A percentile compares a stretch with the other conserved stretches of the same genome.
phyloP scores from a whole-genome alignment of 345 rosid species.

The Sapria himalayana region DNA sequence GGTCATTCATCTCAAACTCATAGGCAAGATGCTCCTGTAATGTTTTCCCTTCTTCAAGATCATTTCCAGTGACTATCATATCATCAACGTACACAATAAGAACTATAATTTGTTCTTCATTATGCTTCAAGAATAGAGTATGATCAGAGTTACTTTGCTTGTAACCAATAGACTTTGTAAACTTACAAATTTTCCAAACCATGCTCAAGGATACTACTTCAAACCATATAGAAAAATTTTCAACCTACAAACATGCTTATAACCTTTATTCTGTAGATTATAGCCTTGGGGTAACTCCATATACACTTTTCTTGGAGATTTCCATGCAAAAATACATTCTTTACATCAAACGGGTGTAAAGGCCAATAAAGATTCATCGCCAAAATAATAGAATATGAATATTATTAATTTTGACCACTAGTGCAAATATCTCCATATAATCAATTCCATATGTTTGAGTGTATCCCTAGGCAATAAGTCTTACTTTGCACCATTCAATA shows the following conservation, averaged over 20 bases:
- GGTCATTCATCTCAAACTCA: too few species aligned
- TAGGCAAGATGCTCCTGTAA: too few species aligned
- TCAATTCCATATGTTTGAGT: neutral
- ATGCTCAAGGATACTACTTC: conserved; percentile 7
- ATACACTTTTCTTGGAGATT: too few species aligned
- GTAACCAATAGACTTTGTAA: neutral
- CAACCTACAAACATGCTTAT: neutral
- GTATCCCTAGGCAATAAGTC: too few species aligned
- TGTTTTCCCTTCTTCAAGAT: too few species aligned
- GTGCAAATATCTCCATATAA: neutral
- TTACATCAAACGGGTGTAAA: too few species aligned
- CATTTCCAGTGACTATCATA: too few species aligned
- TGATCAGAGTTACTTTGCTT: conserved; percentile 4
- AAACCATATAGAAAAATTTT: neutral
- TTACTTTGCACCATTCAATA: neutral
- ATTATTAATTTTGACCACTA: neutral
- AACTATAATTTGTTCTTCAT: neutral
- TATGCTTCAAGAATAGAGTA: neutral
- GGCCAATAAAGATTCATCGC: neutral
- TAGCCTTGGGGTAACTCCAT: too few species aligned
- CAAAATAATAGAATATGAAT: neutral
- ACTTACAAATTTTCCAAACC: conserved; percentile 7
- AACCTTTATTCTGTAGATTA: too few species aligned
- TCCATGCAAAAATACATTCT: too few species aligned
- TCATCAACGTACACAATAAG: too few species aligned